Evolutionary conservation across 2,329 filamentous ascomycete genomes (phyloP).

Genomic region (Ophiognomonia clavigignenti-juglandacearum): DNA sequence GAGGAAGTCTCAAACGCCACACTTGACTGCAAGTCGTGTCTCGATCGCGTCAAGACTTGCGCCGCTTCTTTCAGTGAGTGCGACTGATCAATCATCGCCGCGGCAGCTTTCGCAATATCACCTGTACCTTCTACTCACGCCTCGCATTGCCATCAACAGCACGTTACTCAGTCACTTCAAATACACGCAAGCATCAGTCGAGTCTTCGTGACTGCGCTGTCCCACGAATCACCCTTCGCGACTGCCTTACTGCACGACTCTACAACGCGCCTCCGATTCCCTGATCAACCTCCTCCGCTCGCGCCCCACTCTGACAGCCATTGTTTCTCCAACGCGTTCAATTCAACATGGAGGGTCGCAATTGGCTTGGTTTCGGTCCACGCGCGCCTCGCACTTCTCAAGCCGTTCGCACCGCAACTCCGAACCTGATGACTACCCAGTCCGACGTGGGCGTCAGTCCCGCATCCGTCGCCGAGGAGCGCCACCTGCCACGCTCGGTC

Average conservation of each 20-base stretch:
- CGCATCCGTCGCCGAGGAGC: neutral
- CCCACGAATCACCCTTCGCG: neutral
- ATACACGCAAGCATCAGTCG: neutral
- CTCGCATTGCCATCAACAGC: too few relatives aligned
- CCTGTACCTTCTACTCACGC: too few relatives aligned
- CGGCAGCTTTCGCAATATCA: too few relatives aligned
- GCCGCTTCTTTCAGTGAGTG: neutral
- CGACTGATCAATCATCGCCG: too few relatives aligned
- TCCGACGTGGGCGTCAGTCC: neutral
- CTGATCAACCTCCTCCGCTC: neutral
- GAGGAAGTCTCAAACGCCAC: neutral
- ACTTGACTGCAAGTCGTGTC: neutral
- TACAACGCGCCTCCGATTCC: neutral
- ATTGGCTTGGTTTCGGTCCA: conserved; percentile 5
- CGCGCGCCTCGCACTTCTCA: conserved; percentile 6
- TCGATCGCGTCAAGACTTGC: neutral
- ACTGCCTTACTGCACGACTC: neutral
- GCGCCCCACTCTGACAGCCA: neutral
- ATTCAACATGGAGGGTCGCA: conserved; percentile 7
- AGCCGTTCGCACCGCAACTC: neutral
- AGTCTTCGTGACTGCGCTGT: neutral
- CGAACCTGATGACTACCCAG: neutral
- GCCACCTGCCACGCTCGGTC: conserved; percentile 2
- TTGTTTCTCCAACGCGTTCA: neutral
- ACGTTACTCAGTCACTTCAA: neutral